Base-by-base conservation (phyloP, 2,329 filamentous ascomycete species). In the Paraphaeosphaeria sporulosa region DNA sequence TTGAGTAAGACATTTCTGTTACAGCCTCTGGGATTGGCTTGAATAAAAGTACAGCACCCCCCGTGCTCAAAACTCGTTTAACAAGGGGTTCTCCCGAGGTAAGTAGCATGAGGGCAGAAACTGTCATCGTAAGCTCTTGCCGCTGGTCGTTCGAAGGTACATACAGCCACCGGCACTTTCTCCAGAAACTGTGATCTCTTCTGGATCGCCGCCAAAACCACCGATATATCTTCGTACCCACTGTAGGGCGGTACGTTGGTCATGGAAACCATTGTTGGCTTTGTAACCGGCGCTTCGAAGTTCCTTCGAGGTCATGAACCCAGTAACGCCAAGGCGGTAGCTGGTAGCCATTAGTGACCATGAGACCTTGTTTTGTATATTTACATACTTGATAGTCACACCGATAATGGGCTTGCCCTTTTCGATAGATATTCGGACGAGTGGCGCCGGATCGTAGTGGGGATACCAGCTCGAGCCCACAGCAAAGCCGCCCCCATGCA, bases 401-500 rank as follows among this genome's bases (percentile, higher is more conserved):
- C 74, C 76, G 49, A 87, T 80, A 3, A 85, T 75, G 0, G 84
- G 84, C 30, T 79, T 74, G 0, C 76, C 79, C 19, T 77, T 76
- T 15, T 80, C 77, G 0, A 72, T 69, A 0, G 82, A 82, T 5
- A 83, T 64, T 61, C 78, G 78, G 4, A 85, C 82, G 5, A 87
- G 61, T 0, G 78, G 70, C 5, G 72, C 71, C 21, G 81, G 71
- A 61, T 86, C 81, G 63, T 83, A 85, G 40, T 86, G 82, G 0
- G 84, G 84, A 77, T 83, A 86, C 46, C 79, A 84, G 44, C 80
- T 83, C 3, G 82, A 82, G 2, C 84, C 85, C 2, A 82, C 76
- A 2, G 74, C 71, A 51, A 84, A 82, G 0, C 81, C 84, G 12
- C 85, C 84, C 0, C 85, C 85, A 60, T 86, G 84, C 4, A 87